phyloP scores from a whole-genome alignment of 1,284 basidiomycete species.

The Apiotrichum akiyoshidainum region DNA sequence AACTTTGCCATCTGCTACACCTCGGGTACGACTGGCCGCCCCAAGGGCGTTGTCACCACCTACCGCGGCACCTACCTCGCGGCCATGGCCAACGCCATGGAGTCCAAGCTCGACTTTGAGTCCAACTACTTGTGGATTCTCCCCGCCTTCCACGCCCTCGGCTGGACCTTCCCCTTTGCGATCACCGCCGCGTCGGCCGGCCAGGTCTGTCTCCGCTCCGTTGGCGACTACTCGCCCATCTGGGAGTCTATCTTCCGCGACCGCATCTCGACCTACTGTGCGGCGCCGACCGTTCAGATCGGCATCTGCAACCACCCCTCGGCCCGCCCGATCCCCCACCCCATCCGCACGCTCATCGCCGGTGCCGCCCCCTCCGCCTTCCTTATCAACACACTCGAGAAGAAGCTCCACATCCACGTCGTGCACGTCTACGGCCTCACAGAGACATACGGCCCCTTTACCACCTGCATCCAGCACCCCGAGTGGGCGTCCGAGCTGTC shows the following conservation, averaged over 20 bases:
- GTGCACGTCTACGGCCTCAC: conserved; percentile 59
- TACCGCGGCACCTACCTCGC: conserved; percentile 22
- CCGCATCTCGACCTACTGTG: conserved; percentile 16
- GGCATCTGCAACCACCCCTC: conserved; percentile 21
- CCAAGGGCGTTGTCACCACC: conserved; percentile 22
- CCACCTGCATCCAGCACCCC: conserved; percentile 16
- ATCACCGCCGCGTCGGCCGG: conserved; percentile 11
- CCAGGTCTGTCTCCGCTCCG: conserved; percentile 21
- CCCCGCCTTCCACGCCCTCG: conserved; percentile 22
- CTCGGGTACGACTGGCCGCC: conserved; percentile 21
- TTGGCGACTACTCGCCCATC: conserved; percentile 21
- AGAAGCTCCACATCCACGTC: conserved; percentile 22
- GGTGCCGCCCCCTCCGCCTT: conserved; percentile 18
- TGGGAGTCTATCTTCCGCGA: conserved; percentile 18
- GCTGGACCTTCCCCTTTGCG: conserved; percentile 24
- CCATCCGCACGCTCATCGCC: conserved; percentile 17
- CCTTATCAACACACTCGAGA: conserved; percentile 23
- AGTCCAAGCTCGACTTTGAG: conserved; percentile 22
- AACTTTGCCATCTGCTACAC: conserved; percentile 24
- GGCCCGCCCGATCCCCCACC: conserved; percentile 10
- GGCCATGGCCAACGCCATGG: conserved; percentile 15
- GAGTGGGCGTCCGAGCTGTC: conserved; percentile 15
- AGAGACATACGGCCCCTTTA: conserved; percentile 23
- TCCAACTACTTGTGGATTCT: conserved; percentile 37
- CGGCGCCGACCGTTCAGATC: conserved; percentile 21